Evolutionary conservation across 208 protist species (phyloP).

Genomic region (Leishmania amazonensis): DNA sequence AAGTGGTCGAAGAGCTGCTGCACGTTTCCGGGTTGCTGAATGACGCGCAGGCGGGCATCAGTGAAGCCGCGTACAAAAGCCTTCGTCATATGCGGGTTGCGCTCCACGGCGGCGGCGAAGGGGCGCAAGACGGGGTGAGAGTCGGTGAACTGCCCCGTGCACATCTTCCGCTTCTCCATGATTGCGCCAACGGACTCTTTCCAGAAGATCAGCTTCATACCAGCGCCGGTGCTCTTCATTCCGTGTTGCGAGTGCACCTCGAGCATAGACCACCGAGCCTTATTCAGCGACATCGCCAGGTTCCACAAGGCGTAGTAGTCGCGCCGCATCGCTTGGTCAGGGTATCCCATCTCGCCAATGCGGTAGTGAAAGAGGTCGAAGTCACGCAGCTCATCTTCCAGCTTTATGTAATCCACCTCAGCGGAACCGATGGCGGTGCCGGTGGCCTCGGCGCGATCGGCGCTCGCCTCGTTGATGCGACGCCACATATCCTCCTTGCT

Average conservation of each 20-base stretch:
- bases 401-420: slow-evolving; percentile 83
- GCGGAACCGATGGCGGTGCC: slow-evolving; percentile 40
- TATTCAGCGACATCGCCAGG: slow-evolving; percentile 85
- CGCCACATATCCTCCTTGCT: slow-evolving; percentile 90
- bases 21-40: slow-evolving; percentile 88
- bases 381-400: slow-evolving; percentile 79
- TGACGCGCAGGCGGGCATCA: slow-evolving; percentile 73
- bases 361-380: slow-evolving; percentile 85
- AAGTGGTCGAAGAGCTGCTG: slow-evolving; percentile 92
- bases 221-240: slow-evolving; percentile 89
- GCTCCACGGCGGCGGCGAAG: slow-evolving; percentile 72
- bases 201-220: slow-evolving; percentile 91
- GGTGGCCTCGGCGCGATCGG: slow-evolving; percentile 39
- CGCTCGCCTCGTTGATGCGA: slow-evolving; percentile 59
- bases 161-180: slow-evolving; percentile 69
- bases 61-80: slow-evolving; percentile 90
- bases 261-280: slow-evolving; percentile 90
- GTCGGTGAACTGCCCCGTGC: slow-evolving; percentile 81
- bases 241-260: slow-evolving; percentile 86
- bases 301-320: slow-evolving; percentile 90
- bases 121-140: slow-evolving; percentile 85
- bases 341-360: slow-evolving; percentile 77
- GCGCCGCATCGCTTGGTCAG: slow-evolving; percentile 54
- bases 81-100: slow-evolving; percentile 81
- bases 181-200: slow-evolving; percentile 72